A percentile compares a stretch with the other conserved stretches of the same genome.
phyloP scores from a whole-genome alignment of 1,139 yeast species.

The Taphrina communis region DNA sequence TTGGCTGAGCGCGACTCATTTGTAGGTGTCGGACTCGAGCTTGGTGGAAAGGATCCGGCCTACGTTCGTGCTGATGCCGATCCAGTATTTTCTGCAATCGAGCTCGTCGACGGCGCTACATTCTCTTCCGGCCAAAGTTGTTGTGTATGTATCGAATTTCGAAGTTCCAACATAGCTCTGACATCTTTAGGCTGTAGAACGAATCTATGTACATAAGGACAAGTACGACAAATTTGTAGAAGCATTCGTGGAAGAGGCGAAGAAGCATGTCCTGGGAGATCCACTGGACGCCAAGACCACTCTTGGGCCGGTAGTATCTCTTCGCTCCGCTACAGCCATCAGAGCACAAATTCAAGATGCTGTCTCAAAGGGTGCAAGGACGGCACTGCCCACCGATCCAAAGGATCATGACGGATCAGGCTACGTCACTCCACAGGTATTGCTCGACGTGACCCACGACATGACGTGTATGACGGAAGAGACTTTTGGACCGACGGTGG shows the following conservation, averaged over 20 bases:
- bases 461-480: slow-evolving; percentile 87
- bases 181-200: slow-evolving; percentile 86
- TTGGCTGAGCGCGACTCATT: slow-evolving; percentile 49
- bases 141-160: slow-evolving; percentile 74
- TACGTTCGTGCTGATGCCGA: slow-evolving; percentile 78
- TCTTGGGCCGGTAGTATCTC: slow-evolving; percentile 81
- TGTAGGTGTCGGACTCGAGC: slow-evolving; percentile 60
- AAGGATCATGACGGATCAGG: slow-evolving; percentile 66
- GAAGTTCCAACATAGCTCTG: slow-evolving; percentile 83
- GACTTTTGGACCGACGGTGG: slow-evolving; percentile 89
- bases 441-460: slow-evolving; percentile 75
- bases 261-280: slow-evolving; percentile 61
- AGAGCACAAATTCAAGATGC: slow-evolving; percentile 74
- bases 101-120: slow-evolving; percentile 85
- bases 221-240: slow-evolving; percentile 71
- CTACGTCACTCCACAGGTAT: slow-evolving; percentile 87
- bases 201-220: slow-evolving; percentile 74
- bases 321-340: slow-evolving; percentile 72
- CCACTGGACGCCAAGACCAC: slow-evolving; percentile 73
- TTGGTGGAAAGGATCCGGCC: slow-evolving; percentile 87
- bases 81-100: slow-evolving; percentile 72
- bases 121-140: slow-evolving; percentile 89
- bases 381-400: slow-evolving; percentile 70
- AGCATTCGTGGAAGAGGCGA: slow-evolving; percentile 63
- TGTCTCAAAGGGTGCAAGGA: slow-evolving; percentile 69